These are phyloP conservation scores for Vaucheria bursata DNA, from an alignment of 352 stramenopile species.

Conservation along the genomic window DNA sequence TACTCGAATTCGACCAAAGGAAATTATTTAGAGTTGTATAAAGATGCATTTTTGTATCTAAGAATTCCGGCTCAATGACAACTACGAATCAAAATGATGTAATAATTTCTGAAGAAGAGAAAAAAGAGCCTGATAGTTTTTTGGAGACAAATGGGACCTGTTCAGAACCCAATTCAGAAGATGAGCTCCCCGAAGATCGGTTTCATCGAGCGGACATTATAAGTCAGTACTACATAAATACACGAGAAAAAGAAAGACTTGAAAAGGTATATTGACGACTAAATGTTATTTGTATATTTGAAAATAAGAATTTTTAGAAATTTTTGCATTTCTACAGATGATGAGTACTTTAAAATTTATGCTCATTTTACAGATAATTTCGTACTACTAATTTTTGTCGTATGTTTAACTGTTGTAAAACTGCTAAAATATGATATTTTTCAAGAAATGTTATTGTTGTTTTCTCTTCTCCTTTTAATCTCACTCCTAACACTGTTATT, in stretches of 20 bases:
- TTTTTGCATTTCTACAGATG: background rate
- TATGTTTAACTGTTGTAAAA: background rate
- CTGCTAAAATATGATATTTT: background rate
- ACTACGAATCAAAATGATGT: constrained; percentile 38
- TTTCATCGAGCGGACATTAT: constrained; percentile 55
- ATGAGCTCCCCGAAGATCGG: constrained; percentile 52
- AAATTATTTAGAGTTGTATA: constrained; percentile 14
- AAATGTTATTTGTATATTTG: background rate
- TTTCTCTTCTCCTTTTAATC: background rate
- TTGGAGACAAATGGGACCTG: background rate
- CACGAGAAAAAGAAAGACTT: constrained; percentile 45
- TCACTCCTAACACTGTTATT: too few species aligned
- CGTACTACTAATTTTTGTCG: background rate
- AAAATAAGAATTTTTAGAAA: background rate
- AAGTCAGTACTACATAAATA: constrained; percentile 53
- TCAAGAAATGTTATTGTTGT: background rate
- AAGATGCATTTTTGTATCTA: constrained; percentile 49
- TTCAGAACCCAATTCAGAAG: constrained; percentile 10
- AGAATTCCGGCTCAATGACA: constrained; percentile 43
- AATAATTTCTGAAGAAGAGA: constrained; percentile 8
- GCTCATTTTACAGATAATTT: background rate
- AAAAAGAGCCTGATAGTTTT: background rate
- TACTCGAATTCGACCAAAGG: background rate
- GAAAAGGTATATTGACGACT: constrained; percentile 47
- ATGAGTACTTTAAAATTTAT: background rate